Conservation (phyloP, 192 early-diverging fungal species). For the Allomyces javanicus region DNA sequence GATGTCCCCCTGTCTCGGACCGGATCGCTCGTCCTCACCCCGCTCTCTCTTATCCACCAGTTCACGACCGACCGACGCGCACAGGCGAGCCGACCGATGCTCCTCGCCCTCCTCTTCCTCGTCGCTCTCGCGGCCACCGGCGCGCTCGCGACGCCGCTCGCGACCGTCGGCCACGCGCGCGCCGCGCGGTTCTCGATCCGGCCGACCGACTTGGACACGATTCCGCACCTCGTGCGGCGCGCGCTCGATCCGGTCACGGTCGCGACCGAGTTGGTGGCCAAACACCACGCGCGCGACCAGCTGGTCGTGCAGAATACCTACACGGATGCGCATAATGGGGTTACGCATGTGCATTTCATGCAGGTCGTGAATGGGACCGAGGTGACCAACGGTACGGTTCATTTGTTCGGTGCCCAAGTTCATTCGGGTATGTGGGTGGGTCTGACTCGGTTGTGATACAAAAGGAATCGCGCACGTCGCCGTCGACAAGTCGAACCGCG, state of each 20-base stretch:
- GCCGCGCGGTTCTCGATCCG: no score
- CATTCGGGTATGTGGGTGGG: not conserved
- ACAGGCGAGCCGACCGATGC: not conserved
- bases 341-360: conserved; percentile 29
- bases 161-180: not conserved
- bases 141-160: not conserved
- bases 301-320: conserved; percentile 12
- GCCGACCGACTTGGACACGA: not conserved
- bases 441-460: not conserved
- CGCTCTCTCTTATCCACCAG: no score
- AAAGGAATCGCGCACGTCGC: conserved; percentile 16
- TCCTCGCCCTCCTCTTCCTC: not conserved
- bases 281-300: not conserved
- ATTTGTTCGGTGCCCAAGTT: no score
- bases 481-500: conserved; percentile 9
- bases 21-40: not conserved
- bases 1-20: not conserved
- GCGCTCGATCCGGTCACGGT: not conserved
- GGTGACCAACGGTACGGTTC: conserved; percentile 16
- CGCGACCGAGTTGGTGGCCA: not conserved
- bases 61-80: no score
- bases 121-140: not conserved
- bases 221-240: not conserved
- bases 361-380: conserved; percentile 17
- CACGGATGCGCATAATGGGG: conserved; percentile 14